Conservation (phyloP, 495 filamentous ascomycete species). For the Staphylotrichum tortipilum region DNA sequence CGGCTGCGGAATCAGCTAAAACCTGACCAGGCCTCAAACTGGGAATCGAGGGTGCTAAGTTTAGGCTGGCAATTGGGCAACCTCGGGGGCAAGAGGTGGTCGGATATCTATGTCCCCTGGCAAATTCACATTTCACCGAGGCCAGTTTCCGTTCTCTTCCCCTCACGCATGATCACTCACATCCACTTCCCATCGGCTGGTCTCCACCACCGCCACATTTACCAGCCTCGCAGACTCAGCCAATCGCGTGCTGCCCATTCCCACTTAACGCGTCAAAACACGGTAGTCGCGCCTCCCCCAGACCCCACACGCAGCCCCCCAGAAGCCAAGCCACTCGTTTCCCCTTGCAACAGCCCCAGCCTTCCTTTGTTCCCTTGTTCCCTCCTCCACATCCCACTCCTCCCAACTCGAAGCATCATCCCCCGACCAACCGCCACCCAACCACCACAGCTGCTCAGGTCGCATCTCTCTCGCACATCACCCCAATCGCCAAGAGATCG, state of each 20-base stretch:
- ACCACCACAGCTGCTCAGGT: background rate
- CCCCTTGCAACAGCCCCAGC: background rate
- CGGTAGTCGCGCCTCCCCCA: conserved; percentile 12
- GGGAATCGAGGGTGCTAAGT: no score
- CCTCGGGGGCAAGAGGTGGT: no score
- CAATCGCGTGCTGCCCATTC: conserved; percentile 8
- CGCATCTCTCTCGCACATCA: background rate
- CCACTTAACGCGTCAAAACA: conserved; percentile 23
- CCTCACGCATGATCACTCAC: no score
- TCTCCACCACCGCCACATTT: background rate
- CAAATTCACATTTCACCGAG: no score
- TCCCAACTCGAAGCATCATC: background rate
- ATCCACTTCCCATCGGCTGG: background rate
- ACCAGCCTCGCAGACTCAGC: background rate
- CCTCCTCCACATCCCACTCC: background rate
- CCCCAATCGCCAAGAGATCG: background rate
- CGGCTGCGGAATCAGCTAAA: no score
- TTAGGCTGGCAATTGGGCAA: no score
- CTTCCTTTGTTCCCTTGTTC: conserved; percentile 1
- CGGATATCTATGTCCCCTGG: no score
- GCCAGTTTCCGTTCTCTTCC: no score
- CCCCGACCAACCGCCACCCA: background rate
- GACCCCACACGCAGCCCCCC: background rate
- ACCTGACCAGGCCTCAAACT: no score
- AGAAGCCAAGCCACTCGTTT: background rate